Conservation (phyloP, 2,329 filamentous ascomycete species). For the Arthrinium puccinioides region DNA sequence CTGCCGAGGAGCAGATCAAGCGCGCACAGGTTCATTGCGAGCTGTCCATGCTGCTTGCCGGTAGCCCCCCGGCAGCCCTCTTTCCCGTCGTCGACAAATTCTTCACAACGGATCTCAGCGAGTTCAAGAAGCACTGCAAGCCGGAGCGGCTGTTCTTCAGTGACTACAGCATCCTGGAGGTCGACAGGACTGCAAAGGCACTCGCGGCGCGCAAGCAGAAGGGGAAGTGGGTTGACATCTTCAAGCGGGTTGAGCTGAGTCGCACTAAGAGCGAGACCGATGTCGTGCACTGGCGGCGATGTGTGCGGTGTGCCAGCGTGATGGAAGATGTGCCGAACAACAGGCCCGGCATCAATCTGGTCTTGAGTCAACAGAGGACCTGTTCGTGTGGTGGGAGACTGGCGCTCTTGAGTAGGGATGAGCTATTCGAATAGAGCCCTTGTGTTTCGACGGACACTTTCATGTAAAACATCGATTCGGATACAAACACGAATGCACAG, state of each 20-base stretch:
- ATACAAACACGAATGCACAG: too few relatives aligned
- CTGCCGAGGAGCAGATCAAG: conserved; percentile 29
- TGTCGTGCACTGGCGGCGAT: conserved; percentile 33
- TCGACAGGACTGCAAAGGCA: conserved; percentile 49
- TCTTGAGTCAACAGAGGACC: conserved; percentile 46
- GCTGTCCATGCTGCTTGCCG: conserved; percentile 42
- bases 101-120: conserved; percentile 51
- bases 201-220: conserved; percentile 29
- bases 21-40: conserved; percentile 42
- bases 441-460: too few relatives aligned
- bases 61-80: conserved; percentile 38
- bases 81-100: conserved; percentile 56
- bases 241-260: conserved; percentile 53
- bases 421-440: conserved; percentile 5
- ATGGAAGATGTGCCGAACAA: conserved; percentile 50
- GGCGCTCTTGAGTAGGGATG: conserved; percentile 30
- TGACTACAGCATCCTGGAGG: conserved; percentile 62
- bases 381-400: conserved; percentile 50
- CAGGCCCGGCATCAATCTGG: conserved; percentile 44
- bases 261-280: conserved; percentile 19
- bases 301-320: conserved; percentile 55
- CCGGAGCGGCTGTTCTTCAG: conserved; percentile 64
- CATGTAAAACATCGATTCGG: too few relatives aligned
- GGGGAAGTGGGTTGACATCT: conserved; percentile 43
- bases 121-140: conserved; percentile 54